A percentile compares a stretch with the other conserved stretches of the same genome.
phyloP scores from a whole-genome alignment of 192 early-diverging fungal genomes.

The Haplosporangium gracile region DNA sequence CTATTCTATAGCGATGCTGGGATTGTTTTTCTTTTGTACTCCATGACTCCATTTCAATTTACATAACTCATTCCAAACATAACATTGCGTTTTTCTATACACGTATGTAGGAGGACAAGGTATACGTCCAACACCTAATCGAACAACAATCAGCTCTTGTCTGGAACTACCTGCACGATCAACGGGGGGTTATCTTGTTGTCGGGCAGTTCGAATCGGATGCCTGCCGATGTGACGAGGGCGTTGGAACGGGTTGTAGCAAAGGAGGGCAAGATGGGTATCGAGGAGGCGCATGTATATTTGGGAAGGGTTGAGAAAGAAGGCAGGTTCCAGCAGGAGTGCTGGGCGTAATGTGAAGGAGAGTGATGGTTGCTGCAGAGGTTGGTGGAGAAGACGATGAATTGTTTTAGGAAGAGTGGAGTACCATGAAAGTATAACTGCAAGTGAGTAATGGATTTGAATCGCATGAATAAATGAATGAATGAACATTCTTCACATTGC shows the following conservation, averaged over 20 bases:
- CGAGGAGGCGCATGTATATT: conserved; percentile 70
- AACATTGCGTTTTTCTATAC: not conserved
- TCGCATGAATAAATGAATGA: too few relatives aligned
- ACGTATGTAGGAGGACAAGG: conserved; percentile 68
- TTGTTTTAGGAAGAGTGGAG: too few relatives aligned
- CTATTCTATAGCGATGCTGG: not conserved
- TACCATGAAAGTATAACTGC: too few relatives aligned
- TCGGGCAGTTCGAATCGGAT: conserved; percentile 85
- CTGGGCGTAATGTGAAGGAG: conserved; percentile 69
- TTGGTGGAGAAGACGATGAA: too few relatives aligned
- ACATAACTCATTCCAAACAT: not conserved
- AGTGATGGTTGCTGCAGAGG: too few relatives aligned
- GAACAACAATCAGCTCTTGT: conserved; percentile 67
- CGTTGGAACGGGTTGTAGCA: conserved; percentile 70
- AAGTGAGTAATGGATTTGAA: too few relatives aligned
- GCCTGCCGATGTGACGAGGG: conserved; percentile 77
- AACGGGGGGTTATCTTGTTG: conserved; percentile 74
- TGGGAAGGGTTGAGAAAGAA: conserved; percentile 72
- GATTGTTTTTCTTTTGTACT: not conserved
- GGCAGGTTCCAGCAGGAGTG: conserved; percentile 89
- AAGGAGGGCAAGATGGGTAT: conserved; percentile 63
- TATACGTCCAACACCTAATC: conserved; percentile 87
- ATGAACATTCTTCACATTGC: too few relatives aligned
- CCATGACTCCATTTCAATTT: not conserved
- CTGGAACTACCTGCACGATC: conserved; percentile 72